Evolutionary conservation across 192 early-diverging fungal species (phyloP).

Genomic region (Coemansia sp.): DNA sequence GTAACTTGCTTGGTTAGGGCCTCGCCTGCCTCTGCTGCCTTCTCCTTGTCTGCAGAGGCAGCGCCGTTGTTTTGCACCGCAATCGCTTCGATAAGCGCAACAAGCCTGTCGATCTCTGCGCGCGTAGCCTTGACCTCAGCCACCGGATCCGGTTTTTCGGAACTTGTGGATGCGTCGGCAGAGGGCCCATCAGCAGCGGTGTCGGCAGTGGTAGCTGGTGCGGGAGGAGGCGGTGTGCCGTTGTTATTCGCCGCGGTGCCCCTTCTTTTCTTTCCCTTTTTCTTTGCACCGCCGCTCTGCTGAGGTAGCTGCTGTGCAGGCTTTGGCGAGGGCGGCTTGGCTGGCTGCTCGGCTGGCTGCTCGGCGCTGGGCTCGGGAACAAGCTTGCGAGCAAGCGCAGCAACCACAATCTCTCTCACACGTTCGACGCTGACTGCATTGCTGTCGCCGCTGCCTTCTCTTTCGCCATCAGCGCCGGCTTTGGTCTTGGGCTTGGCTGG

Average conservation of each 20-base stretch:
- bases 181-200: too few relatives aligned
- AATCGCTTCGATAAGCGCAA: slow-evolving; percentile 22
- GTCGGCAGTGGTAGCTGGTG: background rate
- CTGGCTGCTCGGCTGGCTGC: background rate
- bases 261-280: slow-evolving; percentile 3
- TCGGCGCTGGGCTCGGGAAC: background rate
- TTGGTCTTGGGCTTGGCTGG: too few relatives aligned
- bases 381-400: slow-evolving; percentile 22
- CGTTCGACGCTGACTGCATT: slow-evolving; percentile 15
- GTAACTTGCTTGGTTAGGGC: background rate
- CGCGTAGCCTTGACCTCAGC: slow-evolving; percentile 5
- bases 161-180: too few relatives aligned
- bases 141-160: background rate
- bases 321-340: background rate
- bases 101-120: slow-evolving; percentile 24
- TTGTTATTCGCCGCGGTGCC: background rate
- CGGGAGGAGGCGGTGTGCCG: slow-evolving; percentile 13
- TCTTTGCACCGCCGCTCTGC: slow-evolving; percentile 9
- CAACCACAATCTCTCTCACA: slow-evolving; percentile 18
- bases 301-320: background rate
- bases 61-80: background rate
- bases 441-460: background rate
- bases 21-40: background rate
- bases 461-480: too few relatives aligned
- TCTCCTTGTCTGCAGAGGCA: background rate